These are phyloP conservation scores for Hortiboletus flavorubellus DNA, from an alignment of 768 basidiomycete genomes.

Conservation along the genomic window DNA sequence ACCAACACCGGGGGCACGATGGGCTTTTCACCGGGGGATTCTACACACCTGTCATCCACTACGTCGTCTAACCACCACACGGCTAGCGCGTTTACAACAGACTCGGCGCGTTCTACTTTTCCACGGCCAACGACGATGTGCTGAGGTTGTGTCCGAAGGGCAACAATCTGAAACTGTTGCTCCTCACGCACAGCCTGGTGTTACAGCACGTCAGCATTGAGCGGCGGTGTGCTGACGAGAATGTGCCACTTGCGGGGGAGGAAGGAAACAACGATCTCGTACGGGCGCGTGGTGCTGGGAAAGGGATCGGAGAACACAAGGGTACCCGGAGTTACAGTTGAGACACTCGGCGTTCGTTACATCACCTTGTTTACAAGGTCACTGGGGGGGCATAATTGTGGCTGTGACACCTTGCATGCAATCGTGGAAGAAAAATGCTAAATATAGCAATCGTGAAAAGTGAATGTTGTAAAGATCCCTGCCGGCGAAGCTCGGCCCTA, in stretches of 20 bases:
- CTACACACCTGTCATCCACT: constrained; percentile 57
- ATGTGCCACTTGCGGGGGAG: constrained; percentile 49
- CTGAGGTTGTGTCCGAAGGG: too few relatives aligned
- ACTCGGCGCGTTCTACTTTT: constrained; percentile 56
- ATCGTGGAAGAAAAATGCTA: too few relatives aligned
- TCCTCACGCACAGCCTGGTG: constrained; percentile 45
- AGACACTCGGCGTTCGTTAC: too few relatives aligned
- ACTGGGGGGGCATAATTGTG: too few relatives aligned
- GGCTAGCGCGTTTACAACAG: constrained; percentile 49
- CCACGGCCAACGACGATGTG: constrained; percentile 48
- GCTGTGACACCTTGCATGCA: too few relatives aligned
- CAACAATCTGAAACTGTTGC: constrained; percentile 31
- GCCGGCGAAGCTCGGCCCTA: too few relatives aligned
- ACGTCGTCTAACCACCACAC: constrained; percentile 53
- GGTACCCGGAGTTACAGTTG: too few relatives aligned
- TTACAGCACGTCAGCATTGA: constrained; percentile 42
- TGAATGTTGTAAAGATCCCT: too few relatives aligned
- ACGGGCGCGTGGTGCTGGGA: constrained; percentile 45
- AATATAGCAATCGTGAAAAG: too few relatives aligned
- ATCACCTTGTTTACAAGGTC: too few relatives aligned
- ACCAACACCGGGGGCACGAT: constrained; percentile 59
- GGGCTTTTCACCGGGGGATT: constrained; percentile 57
- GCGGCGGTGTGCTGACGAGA: constrained; percentile 33
- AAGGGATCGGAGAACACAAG: constrained; percentile 30
- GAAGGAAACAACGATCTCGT: constrained; percentile 46